Base-by-base conservation (phyloP, 140 eudicot genomes). In the Erigeron philadelphicus region DNA sequence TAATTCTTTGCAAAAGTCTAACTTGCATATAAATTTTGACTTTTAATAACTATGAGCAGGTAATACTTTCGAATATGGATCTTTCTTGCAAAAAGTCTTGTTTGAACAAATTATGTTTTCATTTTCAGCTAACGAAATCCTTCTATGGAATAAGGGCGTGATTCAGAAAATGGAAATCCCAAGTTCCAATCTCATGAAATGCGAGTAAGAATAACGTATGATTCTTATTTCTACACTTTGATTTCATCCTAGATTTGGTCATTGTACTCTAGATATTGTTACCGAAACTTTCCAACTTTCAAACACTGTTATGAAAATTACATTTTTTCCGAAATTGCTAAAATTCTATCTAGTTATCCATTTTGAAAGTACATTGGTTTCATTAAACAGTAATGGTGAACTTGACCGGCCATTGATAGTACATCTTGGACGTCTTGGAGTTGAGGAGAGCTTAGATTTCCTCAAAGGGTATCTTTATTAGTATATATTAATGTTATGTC, bases 131-230 rank as follows among this genome's bases (percentile, higher is more conserved):
- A 84, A 89, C 70, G 75, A 75, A 66, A 94, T 94, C 64, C 96
- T 96, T 35, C 85, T 89, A 57, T 93, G 98, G 98, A 93, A 93
- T 70, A 93, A 93, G 75, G 98, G 98, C 31, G 96, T 93, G 98
- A 93, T 76, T 93, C 98, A 35, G 98, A 93, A 50, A 93, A 96
- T 80, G 89, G 89, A 72, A 86, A 93, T 73, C 98, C 98, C 2
- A 73, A 73, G 38, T 93, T 76, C 70, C 88, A 89, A 43, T 89
- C 87, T 44, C 86, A 74, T 38, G 98, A 93, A 63, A 93, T 93
- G 98, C 81, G 98, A 78, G 42, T 89, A 72, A 80, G 84, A 70
- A 64, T 94, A 40, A 94, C 95, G 97, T 85, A 66, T 35, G 77
- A 50, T 11, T 58, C 59, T 70, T 9, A 43, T 44, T 58, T 52